These are phyloP conservation scores for Styphnolobium japonicum DNA, from an alignment of 306 rosid species.

Conservation along the genomic window DNA sequence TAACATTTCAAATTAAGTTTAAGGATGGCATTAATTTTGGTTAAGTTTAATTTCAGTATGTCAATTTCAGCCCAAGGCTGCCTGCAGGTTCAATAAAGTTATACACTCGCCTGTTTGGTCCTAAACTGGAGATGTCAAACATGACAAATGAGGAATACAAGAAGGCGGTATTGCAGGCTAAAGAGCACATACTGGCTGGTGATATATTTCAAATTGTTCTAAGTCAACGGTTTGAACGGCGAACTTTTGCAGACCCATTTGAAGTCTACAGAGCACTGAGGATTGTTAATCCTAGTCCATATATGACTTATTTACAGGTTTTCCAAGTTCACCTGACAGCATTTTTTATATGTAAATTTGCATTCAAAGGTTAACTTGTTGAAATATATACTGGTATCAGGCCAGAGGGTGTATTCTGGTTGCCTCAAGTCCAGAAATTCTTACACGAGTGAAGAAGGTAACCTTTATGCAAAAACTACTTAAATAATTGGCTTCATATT, in stretches of 20 bases:
- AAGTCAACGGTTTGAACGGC: slow-evolving; percentile 90
- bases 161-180: slow-evolving; percentile 78
- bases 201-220: slow-evolving; percentile 94
- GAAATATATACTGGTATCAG: slow-evolving; percentile 41
- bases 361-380: slow-evolving; percentile 18
- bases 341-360: neutral
- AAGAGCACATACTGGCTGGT: slow-evolving; percentile 94
- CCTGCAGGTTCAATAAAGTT: slow-evolving; percentile 83
- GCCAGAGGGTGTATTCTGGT: slow-evolving; percentile 94
- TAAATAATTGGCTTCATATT: neutral
- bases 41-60: slow-evolving; percentile 25
- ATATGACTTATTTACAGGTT: slow-evolving; percentile 96
- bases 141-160: slow-evolving; percentile 85
- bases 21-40: neutral
- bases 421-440: slow-evolving; percentile 99
- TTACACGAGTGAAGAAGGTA: slow-evolving; percentile 91
- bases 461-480: neutral
- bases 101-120: slow-evolving; percentile 61
- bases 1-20: neutral
- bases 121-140: slow-evolving; percentile 68
- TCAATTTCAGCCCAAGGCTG: slow-evolving; percentile 85
- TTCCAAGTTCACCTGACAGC: slow-evolving; percentile 9
- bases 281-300: slow-evolving; percentile 96
- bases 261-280: slow-evolving; percentile 93
- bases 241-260: slow-evolving; percentile 98